A percentile compares a stretch with the other conserved stretches of the same genome.
phyloP scores from a whole-genome alignment of 2,329 filamentous ascomycete species.

The Ophiostoma montium region DNA sequence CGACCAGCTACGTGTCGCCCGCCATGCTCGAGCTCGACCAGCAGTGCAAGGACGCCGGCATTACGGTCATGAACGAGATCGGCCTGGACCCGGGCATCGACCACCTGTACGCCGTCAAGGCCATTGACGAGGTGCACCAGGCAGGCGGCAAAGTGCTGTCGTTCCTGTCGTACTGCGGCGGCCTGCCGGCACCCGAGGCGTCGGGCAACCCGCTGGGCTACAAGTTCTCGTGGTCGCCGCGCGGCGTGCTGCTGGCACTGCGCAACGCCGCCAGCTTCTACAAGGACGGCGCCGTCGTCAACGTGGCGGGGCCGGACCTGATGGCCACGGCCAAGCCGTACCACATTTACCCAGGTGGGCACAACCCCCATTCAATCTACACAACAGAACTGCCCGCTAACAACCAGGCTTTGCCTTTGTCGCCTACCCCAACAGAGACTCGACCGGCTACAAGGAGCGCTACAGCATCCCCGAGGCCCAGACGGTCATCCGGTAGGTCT shows the following conservation, averaged over 20 bases:
- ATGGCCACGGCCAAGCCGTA: slow-evolving; percentile 86
- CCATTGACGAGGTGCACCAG: slow-evolving; percentile 75
- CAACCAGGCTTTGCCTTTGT: slow-evolving; percentile 63
- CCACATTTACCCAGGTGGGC: slow-evolving; percentile 57
- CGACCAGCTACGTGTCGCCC: slow-evolving; percentile 83
- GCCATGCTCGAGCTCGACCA: slow-evolving; percentile 83
- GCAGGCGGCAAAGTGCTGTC: slow-evolving; percentile 71
- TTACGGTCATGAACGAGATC: slow-evolving; percentile 97
- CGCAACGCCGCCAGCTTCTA: slow-evolving; percentile 75
- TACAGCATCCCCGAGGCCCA: slow-evolving; percentile 87
- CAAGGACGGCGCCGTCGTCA: slow-evolving; percentile 61
- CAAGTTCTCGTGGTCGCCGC: slow-evolving; percentile 72
- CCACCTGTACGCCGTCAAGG: slow-evolving; percentile 70
- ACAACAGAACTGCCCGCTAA: not conserved
- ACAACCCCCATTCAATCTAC: not conserved
- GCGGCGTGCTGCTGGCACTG: slow-evolving; percentile 78
- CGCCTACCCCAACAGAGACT: slow-evolving; percentile 90
- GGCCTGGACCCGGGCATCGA: slow-evolving; percentile 63
- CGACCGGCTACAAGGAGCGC: slow-evolving; percentile 70
- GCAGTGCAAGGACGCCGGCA: slow-evolving; percentile 74
- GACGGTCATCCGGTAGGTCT: slow-evolving; percentile 52
- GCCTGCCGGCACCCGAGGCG: slow-evolving; percentile 55
- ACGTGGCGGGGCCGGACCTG: slow-evolving; percentile 51
- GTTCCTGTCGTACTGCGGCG: slow-evolving; percentile 78
- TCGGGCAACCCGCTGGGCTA: slow-evolving; percentile 86